phyloP scores from a whole-genome alignment of 306 rosid species.

The Vigna radiata region DNA sequence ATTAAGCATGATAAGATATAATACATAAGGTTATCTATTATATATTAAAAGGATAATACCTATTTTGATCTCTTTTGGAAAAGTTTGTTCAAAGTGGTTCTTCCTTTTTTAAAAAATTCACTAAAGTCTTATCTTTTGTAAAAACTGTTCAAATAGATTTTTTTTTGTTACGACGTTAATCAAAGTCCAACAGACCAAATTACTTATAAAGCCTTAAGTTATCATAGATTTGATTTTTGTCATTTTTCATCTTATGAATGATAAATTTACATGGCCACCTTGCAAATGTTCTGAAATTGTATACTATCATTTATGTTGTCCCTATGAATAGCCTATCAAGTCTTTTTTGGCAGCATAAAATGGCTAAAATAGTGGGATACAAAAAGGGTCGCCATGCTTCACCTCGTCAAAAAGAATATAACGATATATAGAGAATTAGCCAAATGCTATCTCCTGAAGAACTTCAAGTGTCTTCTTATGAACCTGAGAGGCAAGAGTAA shows the following conservation, averaged over 20 bases:
- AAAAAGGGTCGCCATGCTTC: slow-evolving; percentile 21
- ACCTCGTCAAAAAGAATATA: not conserved
- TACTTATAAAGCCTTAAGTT: no score
- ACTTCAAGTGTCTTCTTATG: slow-evolving; percentile 89
- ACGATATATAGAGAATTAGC: slow-evolving; percentile 30
- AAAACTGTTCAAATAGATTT: no score
- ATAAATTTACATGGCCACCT: slow-evolving; percentile 31
- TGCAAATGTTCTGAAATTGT: slow-evolving; percentile 19
- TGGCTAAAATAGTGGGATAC: slow-evolving; percentile 27
- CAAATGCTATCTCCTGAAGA: slow-evolving; percentile 86
- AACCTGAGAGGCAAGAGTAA: slow-evolving; percentile 63
- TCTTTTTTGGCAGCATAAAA: slow-evolving; percentile 30
- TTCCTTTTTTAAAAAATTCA: no score
- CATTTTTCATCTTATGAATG: not conserved
- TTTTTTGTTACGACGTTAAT: no score
- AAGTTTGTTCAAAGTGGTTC: no score
- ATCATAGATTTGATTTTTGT: not conserved
- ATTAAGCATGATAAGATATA: no score
- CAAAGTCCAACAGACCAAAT: no score
- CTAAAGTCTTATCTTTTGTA: no score
- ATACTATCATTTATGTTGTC: slow-evolving; percentile 11
- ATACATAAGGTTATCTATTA: no score
- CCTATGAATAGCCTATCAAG: slow-evolving; percentile 39
- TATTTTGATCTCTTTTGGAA: no score
- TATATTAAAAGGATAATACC: no score